phyloP scores from a whole-genome alignment of 495 filamentous ascomycete species.

The Podospora didyma region DNA sequence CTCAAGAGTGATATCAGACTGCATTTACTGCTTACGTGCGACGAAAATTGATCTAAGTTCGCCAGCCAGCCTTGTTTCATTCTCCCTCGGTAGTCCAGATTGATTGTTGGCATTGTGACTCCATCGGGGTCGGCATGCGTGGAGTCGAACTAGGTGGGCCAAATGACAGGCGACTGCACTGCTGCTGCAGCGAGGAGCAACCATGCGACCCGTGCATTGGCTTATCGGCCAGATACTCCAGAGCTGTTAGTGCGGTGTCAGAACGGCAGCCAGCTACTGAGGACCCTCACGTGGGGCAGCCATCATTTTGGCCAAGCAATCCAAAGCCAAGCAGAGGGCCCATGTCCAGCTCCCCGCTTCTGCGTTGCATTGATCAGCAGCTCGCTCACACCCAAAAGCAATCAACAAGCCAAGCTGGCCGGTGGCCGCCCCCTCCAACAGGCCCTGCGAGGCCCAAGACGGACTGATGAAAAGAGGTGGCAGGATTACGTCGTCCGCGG shows the following conservation, averaged over 20 bases:
- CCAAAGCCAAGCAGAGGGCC: not conserved
- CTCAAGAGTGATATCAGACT: not conserved
- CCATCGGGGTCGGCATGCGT: not conserved
- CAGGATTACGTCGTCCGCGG: conserved; percentile 26
- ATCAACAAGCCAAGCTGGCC: not conserved
- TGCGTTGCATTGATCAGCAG: conserved; percentile 17
- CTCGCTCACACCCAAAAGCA: not conserved
- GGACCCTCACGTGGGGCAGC: not conserved
- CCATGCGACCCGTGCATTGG: not conserved
- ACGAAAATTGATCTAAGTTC: too few relatives aligned
- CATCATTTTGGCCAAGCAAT: not conserved
- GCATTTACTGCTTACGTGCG: not conserved
- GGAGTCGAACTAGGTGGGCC: not conserved
- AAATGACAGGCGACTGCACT: not conserved
- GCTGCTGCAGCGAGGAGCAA: not conserved
- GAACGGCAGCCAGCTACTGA: too few relatives aligned
- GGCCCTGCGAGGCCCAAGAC: not conserved
- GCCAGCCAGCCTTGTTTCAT: not conserved
- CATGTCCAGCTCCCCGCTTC: conserved; percentile 3
- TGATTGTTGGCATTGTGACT: not conserved
- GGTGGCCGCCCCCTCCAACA: too few relatives aligned
- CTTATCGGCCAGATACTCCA: not conserved
- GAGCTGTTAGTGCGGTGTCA: conserved; percentile 1
- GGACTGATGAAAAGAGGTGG: conserved; percentile 9
- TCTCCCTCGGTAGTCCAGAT: not conserved